These are phyloP conservation scores for Periconia sp. DNA, from an alignment of 2,329 filamentous ascomycete genomes.

Conservation along the genomic window DNA sequence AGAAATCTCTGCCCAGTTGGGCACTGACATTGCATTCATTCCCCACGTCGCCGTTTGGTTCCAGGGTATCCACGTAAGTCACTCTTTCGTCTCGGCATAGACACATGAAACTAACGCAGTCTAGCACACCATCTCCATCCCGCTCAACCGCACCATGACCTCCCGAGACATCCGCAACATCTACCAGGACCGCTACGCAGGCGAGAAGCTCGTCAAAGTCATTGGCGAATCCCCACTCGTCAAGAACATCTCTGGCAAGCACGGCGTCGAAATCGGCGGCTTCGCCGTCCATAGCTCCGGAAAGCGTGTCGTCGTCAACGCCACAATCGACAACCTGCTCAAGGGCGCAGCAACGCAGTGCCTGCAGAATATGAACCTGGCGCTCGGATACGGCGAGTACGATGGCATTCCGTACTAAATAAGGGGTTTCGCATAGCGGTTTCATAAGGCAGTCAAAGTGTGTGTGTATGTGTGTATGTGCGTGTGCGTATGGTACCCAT, in stretches of 20 bases:
- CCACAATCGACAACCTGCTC: conserved; percentile 90
- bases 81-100: background rate
- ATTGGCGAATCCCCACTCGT: conserved; percentile 86
- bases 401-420: conserved; percentile 74
- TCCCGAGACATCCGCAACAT: conserved; percentile 91
- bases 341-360: conserved; percentile 95
- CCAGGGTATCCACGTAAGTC: conserved; percentile 78
- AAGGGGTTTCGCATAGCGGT: no score
- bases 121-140: conserved; percentile 85
- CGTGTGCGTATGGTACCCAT: no score
- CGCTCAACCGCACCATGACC: conserved; percentile 83
- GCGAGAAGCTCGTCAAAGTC: conserved; percentile 93
- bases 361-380: conserved; percentile 93
- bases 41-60: conserved; percentile 98
- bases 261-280: conserved; percentile 91
- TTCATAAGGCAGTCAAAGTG: no score
- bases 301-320: conserved; percentile 91
- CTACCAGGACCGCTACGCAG: conserved; percentile 95
- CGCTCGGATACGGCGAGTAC: conserved; percentile 86
- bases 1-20: conserved; percentile 83
- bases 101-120: conserved; percentile 5
- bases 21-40: conserved; percentile 78
- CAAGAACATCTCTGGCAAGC: conserved; percentile 81
- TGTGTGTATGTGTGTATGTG: no score
- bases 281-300: conserved; percentile 92